phyloP scores from a whole-genome alignment of 106 monocot species.

The Amphibolis antarctica region DNA sequence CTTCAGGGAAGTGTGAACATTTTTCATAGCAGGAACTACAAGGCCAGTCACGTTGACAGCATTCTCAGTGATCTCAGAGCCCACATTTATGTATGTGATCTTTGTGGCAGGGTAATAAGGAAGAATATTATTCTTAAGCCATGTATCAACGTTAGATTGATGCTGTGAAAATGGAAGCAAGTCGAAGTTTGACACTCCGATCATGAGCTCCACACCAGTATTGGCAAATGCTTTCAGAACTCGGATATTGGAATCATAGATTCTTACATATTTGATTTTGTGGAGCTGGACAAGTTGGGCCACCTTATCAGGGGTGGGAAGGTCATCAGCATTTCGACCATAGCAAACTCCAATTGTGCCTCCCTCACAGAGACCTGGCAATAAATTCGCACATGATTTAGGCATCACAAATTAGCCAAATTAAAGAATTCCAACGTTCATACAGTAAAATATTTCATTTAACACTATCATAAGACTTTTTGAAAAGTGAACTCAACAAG shows the following conservation, averaged over 20 bases:
- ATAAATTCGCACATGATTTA: too few species aligned
- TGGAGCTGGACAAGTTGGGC: constrained; percentile 65
- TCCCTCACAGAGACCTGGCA: constrained; percentile 37
- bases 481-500: too few species aligned
- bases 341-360: constrained; percentile 82
- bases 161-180: constrained; percentile 77
- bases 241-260: constrained; percentile 90
- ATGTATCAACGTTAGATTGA: constrained; percentile 87
- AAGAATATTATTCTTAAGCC: constrained; percentile 87
- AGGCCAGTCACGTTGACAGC: constrained; percentile 51
- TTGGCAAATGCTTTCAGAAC: constrained; percentile 92
- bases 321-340: constrained; percentile 90
- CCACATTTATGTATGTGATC: constrained; percentile 78
- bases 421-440: not conserved
- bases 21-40: constrained; percentile 80
- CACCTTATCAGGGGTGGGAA: constrained; percentile 88
- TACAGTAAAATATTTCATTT: too few species aligned
- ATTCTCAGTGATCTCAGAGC: constrained; percentile 81
- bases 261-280: constrained; percentile 66
- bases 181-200: constrained; percentile 84
- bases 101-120: constrained; percentile 81
- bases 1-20: constrained; percentile 61
- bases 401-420: too few species aligned
- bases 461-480: too few species aligned
- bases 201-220: constrained; percentile 74